Conservation (phyloP, 2,329 filamentous ascomycete genomes). For the Monosporascus sp. region DNA sequence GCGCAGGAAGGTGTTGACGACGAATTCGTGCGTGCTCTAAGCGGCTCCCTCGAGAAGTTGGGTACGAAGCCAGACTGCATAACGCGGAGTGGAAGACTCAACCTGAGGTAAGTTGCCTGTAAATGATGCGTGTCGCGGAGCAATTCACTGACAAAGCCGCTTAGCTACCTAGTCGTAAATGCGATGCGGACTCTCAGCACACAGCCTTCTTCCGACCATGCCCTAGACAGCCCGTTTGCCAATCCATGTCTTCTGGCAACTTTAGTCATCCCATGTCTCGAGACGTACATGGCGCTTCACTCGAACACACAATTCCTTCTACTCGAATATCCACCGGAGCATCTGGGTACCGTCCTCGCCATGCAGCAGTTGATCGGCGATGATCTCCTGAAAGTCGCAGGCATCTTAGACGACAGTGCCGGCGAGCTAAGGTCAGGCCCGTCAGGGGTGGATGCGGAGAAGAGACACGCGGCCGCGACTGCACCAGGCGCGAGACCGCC, state of each 20-base stretch:
- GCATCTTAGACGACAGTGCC: conserved; percentile 44
- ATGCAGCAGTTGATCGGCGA: conserved; percentile 53
- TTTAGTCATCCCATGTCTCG: conserved; percentile 55
- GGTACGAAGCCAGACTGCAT: conserved; percentile 45
- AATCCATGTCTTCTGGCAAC: conserved; percentile 51
- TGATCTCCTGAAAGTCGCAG: conserved; percentile 53
- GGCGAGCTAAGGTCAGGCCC: conserved; percentile 22
- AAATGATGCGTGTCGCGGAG: background rate
- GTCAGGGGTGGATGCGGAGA: no score
- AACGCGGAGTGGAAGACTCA: conserved; percentile 50
- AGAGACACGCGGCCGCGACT: no score
- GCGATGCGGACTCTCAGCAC: conserved; percentile 54
- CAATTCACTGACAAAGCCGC: conserved; percentile 1
- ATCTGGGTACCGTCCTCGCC: conserved; percentile 51
- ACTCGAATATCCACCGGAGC: conserved; percentile 52
- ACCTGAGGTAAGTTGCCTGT: conserved; percentile 45
- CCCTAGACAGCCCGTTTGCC: conserved; percentile 48
- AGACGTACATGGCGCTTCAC: conserved; percentile 52
- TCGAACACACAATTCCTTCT: conserved; percentile 50
- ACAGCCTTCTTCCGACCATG: conserved; percentile 44
- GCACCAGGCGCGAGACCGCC: no score
- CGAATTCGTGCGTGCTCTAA: conserved; percentile 43
- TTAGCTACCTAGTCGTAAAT: conserved; percentile 54
- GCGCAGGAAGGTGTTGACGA: conserved; percentile 49
- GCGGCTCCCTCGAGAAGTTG: conserved; percentile 48